Evolutionary conservation across 169 alveolate genomes (phyloP), one percentile per base, ranked within the genome.

Genomic region (Babesia ovata): DNA sequence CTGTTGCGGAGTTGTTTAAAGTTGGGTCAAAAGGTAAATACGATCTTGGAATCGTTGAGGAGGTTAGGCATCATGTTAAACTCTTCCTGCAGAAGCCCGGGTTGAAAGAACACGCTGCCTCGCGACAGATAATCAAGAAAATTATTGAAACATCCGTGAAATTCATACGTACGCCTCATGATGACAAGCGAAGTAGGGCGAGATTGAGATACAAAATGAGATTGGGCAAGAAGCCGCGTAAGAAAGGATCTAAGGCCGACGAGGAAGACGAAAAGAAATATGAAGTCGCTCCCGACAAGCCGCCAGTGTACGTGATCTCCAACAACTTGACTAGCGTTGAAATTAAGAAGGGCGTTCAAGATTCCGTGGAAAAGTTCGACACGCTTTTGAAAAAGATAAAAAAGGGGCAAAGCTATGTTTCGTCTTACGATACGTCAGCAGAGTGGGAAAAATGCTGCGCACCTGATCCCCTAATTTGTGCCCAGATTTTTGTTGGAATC

Each of bases 381-480:
- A 36, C 22, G n/a, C 53, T 61, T 22, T 33, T 61, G 54, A 61
- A 42, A 21, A 61, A 61, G 33, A 17, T 61, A 2, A 39, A 29
- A 9, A 61, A 36, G 36, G 42, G 24, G 8, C 11, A 29, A 6
- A 33, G 57, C 10, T 61, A 61, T 53, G 42, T 36, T 11, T 8
- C n/a, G 2, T 0, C 70, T 17, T 61, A 61, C 45, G 7, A 17
- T 4, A 28, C 7, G 9, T 2, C 8, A 4, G 70, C 70, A 3
- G 13, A 50, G 17, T 61, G 70, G 70, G 54, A 36, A 17, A n/a
- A 7, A 39, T 61, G 45, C 22, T 61, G 70, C 45, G 54, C 36
- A 0, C 54, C 56, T 19, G 70, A 16, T 7, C 70, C 70, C 39
- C 1, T 7, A 16, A 61, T 8, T 11, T 61, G 70, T 21, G 70